These are phyloP conservation scores for Boletus rubroflammeus DNA, from an alignment of 768 basidiomycete species.

Conservation along the genomic window DNA sequence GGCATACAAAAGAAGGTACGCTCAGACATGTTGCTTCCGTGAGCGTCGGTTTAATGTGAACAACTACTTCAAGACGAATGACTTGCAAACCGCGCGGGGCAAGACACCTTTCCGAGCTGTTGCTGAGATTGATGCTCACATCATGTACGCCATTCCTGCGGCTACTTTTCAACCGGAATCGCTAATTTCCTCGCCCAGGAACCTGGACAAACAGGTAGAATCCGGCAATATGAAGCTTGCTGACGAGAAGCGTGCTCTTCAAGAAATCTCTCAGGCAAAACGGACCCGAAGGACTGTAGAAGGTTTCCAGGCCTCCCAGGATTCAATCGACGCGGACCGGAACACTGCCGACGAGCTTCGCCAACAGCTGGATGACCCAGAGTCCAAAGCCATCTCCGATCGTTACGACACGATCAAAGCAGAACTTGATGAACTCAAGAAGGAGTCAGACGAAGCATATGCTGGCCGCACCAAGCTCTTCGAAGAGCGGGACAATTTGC, in stretches of 20 bases:
- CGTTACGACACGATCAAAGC: conserved; percentile 77
- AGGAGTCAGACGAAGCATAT: conserved; percentile 80
- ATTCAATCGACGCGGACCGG: conserved; percentile 77
- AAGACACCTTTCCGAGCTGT: conserved; percentile 80
- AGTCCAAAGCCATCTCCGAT: conserved; percentile 74
- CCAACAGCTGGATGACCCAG: conserved; percentile 87
- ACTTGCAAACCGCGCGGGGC: conserved; percentile 73
- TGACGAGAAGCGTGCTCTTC: conserved; percentile 93
- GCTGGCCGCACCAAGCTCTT: conserved; percentile 78
- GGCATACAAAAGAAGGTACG: conserved; percentile 75
- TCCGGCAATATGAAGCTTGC: conserved; percentile 88
- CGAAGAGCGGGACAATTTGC: conserved; percentile 78
- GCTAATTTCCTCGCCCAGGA: conserved; percentile 39
- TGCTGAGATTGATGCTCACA: conserved; percentile 81
- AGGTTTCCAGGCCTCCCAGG: conserved; percentile 73
- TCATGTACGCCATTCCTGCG: conserved; percentile 55
- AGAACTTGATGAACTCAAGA: conserved; percentile 84
- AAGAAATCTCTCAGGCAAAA: conserved; percentile 74
- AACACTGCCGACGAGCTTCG: conserved; percentile 71
- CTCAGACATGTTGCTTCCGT: background rate
- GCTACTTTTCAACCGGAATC: background rate
- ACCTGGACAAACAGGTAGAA: conserved; percentile 87
- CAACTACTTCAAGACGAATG: conserved; percentile 61
- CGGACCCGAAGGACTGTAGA: conserved; percentile 76
- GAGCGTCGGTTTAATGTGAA: conserved; percentile 2